Evolutionary conservation across 1,284 basidiomycete genomes (phyloP).

Genomic region (Earliella scabrosa): DNA sequence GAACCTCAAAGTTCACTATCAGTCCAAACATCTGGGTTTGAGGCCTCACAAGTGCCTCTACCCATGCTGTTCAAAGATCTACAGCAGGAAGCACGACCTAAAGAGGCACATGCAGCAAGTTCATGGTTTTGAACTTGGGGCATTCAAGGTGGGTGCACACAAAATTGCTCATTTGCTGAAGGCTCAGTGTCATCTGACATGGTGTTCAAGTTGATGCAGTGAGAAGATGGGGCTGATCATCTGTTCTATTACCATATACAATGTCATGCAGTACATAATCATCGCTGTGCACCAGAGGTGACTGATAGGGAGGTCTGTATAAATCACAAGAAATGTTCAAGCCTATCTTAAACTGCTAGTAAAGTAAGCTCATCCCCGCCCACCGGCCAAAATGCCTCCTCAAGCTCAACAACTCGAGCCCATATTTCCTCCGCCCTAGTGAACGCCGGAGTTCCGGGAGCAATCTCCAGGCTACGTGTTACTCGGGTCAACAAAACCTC

Average conservation of each 20-base stretch:
- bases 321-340: too few relatives aligned
- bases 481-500: too few relatives aligned
- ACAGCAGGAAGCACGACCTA: background rate
- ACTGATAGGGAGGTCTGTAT: too few relatives aligned
- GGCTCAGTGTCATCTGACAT: too few relatives aligned
- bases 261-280: background rate
- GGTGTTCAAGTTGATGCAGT: too few relatives aligned
- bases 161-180: too few relatives aligned
- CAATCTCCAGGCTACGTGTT: constrained; percentile 39
- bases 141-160: too few relatives aligned
- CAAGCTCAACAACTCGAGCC: constrained; percentile 61
- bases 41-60: background rate
- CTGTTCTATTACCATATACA: background rate
- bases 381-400: constrained; percentile 63
- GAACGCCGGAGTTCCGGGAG: constrained; percentile 44
- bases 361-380: constrained; percentile 27
- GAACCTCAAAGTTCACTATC: background rate
- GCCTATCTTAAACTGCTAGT: background rate
- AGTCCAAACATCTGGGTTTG: background rate
- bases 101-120: background rate
- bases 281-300: too few relatives aligned
- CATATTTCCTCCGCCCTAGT: constrained; percentile 56
- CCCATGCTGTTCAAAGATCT: background rate
- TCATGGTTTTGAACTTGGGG: too few relatives aligned
- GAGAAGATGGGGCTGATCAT: too few relatives aligned